These are phyloP conservation scores for Penicillium fuscoglaucum DNA, from an alignment of 2,329 filamentous ascomycete species.

Conservation along the genomic window DNA sequence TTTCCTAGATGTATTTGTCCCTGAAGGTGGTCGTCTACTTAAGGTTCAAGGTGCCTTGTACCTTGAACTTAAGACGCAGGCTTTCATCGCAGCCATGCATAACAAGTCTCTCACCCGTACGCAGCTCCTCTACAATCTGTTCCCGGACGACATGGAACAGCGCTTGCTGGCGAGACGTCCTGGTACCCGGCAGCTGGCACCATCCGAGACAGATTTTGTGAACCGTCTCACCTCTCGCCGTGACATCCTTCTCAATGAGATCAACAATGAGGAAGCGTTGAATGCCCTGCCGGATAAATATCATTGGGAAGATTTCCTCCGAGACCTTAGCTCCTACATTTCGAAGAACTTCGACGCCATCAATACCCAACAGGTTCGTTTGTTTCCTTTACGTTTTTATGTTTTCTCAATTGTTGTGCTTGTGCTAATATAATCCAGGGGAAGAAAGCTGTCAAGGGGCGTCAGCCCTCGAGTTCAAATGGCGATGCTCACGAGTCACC, in stretches of 20 bases:
- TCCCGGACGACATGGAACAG: conserved; percentile 58
- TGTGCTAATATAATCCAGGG: conserved; percentile 31
- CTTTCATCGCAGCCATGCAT: conserved; percentile 63
- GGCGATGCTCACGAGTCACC: conserved; percentile 40
- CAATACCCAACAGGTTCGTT: conserved; percentile 48
- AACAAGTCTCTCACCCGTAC: conserved; percentile 57
- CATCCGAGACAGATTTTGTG: conserved; percentile 62
- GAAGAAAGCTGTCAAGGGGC: conserved; percentile 43
- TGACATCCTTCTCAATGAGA: conserved; percentile 57
- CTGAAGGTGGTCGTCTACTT: conserved; percentile 57
- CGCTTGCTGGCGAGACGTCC: conserved; percentile 56
- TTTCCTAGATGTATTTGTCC: conserved; percentile 65
- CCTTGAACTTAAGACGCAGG: conserved; percentile 66
- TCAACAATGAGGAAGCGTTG: conserved; percentile 52
- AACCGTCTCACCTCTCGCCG: conserved; percentile 55
- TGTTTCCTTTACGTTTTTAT: neutral
- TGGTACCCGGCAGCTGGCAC: conserved; percentile 55
- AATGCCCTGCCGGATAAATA: conserved; percentile 59
- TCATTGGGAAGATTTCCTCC: conserved; percentile 63
- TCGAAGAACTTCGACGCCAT: conserved; percentile 58
- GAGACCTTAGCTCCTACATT: conserved; percentile 59
- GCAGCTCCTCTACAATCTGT: conserved; percentile 60
- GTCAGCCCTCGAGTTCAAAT: conserved; percentile 38
- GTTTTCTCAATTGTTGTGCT: neutral
- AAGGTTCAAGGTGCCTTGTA: conserved; percentile 62